phyloP scores from a whole-genome alignment of 352 stramenopile species.

The Phytophthora parvispora region DNA sequence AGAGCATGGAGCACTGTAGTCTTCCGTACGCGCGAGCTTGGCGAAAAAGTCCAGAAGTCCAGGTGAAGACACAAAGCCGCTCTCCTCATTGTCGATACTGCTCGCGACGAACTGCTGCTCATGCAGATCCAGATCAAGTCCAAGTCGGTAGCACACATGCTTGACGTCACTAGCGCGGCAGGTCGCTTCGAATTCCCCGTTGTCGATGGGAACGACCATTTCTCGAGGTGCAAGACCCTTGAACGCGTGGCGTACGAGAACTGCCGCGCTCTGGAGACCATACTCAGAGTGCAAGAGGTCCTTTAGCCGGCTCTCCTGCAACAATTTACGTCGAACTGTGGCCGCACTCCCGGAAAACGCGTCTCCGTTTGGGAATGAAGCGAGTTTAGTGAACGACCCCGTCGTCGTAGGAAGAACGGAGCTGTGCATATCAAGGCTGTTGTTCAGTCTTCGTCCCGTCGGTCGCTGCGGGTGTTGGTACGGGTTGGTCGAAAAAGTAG shows the following conservation, averaged over 20 bases:
- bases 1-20: background rate
- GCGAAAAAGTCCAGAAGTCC: constrained; percentile 71
- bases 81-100: constrained; percentile 56
- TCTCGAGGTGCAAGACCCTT: constrained; percentile 73
- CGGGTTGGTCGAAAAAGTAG: constrained; percentile 35
- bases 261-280: constrained; percentile 68
- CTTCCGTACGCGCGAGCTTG: constrained; percentile 39
- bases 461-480: constrained; percentile 52
- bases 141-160: constrained; percentile 77
- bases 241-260: constrained; percentile 80
- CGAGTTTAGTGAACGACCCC: constrained; percentile 19
- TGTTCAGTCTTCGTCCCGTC: constrained; percentile 48
- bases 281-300: constrained; percentile 62
- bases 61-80: constrained; percentile 71
- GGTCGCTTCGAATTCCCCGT: constrained; percentile 74
- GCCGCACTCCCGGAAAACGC: constrained; percentile 12
- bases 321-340: constrained; percentile 61
- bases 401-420: constrained; percentile 34
- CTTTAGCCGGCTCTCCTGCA: constrained; percentile 64
- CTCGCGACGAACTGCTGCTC: constrained; percentile 69
- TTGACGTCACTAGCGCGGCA: constrained; percentile 76
- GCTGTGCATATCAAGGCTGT: constrained; percentile 35
- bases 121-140: constrained; percentile 69
- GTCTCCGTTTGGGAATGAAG: constrained; percentile 1
- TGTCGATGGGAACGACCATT: constrained; percentile 76